phyloP scores from a whole-genome alignment of 2,329 filamentous ascomycete genomes.

The Beauveria sp. region DNA sequence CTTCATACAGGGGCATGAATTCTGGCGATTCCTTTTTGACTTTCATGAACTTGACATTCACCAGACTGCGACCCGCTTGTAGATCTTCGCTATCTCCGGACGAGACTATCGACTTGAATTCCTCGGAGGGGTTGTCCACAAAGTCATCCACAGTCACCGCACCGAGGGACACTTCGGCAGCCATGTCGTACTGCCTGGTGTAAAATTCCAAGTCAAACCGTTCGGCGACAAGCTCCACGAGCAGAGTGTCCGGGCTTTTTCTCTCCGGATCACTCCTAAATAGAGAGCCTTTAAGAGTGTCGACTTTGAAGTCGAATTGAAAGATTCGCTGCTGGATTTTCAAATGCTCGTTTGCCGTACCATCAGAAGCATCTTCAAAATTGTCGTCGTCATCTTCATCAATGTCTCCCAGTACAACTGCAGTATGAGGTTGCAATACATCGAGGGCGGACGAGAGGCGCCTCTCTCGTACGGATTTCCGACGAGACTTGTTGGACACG shows the following conservation, averaged over 20 bases:
- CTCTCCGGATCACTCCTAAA: conserved; percentile 79
- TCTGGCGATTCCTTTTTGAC: conserved; percentile 90
- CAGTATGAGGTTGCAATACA: conserved; percentile 62
- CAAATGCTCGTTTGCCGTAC: conserved; percentile 46
- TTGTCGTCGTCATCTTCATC: conserved; percentile 59
- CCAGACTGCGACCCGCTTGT: conserved; percentile 69
- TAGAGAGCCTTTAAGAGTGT: conserved; percentile 85
- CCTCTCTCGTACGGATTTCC: conserved; percentile 39
- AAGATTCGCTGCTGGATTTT: conserved; percentile 86
- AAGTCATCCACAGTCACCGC: conserved; percentile 90
- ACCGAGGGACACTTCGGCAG: conserved; percentile 79
- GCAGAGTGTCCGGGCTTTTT: conserved; percentile 65
- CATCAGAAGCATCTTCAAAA: conserved; percentile 60
- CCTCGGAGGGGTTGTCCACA: conserved; percentile 77
- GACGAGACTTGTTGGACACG: conserved; percentile 37
- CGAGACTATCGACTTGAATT: conserved; percentile 97
- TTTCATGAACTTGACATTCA: conserved; percentile 81
- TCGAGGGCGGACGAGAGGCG: conserved; percentile 66
- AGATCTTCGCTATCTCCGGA: conserved; percentile 68
- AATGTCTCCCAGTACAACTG: conserved; percentile 74
- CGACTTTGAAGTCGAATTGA: conserved; percentile 94
- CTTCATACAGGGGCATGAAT: conserved; percentile 85
- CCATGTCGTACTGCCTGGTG: conserved; percentile 85
- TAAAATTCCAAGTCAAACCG: conserved; percentile 83
- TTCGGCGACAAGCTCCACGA: conserved; percentile 88